A percentile compares a stretch with the other conserved stretches of the same genome.
phyloP scores from a whole-genome alignment of 495 filamentous ascomycete species.

The Usnea hakonensis region DNA sequence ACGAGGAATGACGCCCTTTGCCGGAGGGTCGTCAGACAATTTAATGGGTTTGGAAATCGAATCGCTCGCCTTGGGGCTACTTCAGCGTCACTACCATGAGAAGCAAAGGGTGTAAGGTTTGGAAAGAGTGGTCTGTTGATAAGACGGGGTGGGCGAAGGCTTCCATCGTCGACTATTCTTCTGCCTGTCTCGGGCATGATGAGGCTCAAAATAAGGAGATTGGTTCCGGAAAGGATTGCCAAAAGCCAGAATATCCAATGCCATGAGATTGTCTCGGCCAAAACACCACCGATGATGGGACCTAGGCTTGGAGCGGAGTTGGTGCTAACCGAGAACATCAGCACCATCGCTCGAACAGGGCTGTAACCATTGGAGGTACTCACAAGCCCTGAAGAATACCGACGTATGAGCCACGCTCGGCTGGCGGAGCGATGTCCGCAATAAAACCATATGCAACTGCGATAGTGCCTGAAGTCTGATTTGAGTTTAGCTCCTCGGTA shows the following conservation, averaged over 20 bases:
- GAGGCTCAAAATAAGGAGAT: constrained; percentile 25
- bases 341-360: neutral
- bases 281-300: constrained; percentile 40
- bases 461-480: constrained; percentile 30
- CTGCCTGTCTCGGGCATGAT: constrained; percentile 42
- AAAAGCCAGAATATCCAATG: constrained; percentile 44
- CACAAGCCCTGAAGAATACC: constrained; percentile 21
- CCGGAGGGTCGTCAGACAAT: neutral
- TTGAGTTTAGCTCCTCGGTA: neutral
- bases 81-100: neutral
- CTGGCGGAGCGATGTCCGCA: constrained; percentile 46
- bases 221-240: constrained; percentile 30
- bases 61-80: neutral
- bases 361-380: neutral
- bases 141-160: constrained; percentile 6
- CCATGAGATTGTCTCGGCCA: constrained; percentile 35
- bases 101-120: neutral
- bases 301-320: constrained; percentile 24
- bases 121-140: neutral
- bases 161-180: constrained; percentile 64
- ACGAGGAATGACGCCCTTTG: neutral
- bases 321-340: neutral
- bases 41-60: neutral
- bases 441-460: constrained; percentile 45
- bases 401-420: constrained; percentile 55